Conservation (phyloP, 257 asterid species). For the Gentiana macrophylla region DNA sequence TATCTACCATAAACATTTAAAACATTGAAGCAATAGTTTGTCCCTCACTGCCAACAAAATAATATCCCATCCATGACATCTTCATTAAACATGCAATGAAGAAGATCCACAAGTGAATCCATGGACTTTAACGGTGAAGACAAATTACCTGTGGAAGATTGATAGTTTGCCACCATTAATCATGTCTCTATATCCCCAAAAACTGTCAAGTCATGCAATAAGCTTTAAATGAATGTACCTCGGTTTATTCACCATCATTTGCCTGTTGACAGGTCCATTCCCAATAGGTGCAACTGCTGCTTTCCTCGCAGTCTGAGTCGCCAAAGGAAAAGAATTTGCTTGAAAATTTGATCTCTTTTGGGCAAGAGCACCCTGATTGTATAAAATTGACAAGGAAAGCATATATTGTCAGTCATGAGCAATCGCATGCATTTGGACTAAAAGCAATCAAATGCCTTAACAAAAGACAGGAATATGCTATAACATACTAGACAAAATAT, state of each 20-base stretch:
- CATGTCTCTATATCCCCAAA: not conserved
- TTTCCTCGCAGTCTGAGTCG: conserved; percentile 71
- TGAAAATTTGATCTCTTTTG: conserved; percentile 31
- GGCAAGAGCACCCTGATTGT: conserved; percentile 70
- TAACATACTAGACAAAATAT: not conserved
- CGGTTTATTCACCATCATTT: conserved; percentile 39
- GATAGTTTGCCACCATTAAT: conserved; percentile 5
- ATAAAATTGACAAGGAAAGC: conserved; percentile 4
- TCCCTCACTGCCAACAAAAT: conserved; percentile 22
- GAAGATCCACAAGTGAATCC: conserved; percentile 27
- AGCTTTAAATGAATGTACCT: conserved; percentile 30
- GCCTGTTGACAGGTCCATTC: conserved; percentile 34
- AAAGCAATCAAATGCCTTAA: not conserved
- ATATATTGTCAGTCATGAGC: not conserved
- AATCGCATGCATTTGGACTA: too few species aligned
- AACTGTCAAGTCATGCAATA: too few species aligned
- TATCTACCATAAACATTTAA: not conserved
- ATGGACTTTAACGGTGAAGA: conserved; percentile 29
- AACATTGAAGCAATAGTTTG: not conserved
- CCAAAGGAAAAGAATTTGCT: conserved; percentile 39
- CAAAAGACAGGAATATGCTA: not conserved
- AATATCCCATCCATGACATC: conserved; percentile 10
- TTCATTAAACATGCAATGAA: conserved; percentile 21
- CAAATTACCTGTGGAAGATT: conserved; percentile 53
- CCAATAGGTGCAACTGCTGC: conserved; percentile 59